phyloP scores from a whole-genome alignment of 2,329 filamentous ascomycete species.

The Aureobasidium leucospermi region DNA sequence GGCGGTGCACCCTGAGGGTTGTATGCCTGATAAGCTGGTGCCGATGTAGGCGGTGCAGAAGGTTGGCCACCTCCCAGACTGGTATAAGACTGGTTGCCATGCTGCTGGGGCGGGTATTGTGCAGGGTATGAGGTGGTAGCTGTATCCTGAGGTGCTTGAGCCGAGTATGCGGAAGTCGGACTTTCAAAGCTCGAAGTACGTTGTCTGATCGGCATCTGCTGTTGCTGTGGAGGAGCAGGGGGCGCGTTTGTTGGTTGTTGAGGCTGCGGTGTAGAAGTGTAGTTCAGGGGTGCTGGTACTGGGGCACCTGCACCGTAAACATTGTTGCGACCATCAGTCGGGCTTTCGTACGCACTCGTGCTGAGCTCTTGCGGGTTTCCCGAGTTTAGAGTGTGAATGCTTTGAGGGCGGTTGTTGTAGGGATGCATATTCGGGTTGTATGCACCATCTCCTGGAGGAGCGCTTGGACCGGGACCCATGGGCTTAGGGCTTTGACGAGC shows the following conservation, averaged over 20 bases:
- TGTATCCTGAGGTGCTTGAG: conserved; percentile 18
- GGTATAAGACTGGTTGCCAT: conserved; percentile 4
- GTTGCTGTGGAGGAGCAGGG: conserved; percentile 13
- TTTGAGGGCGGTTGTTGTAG: conserved; percentile 31
- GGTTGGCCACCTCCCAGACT: neutral
- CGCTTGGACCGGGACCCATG: conserved; percentile 17
- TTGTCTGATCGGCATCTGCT: conserved; percentile 18
- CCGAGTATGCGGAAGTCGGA: conserved; percentile 23
- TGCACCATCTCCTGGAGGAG: conserved; percentile 21
- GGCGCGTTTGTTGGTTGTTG: conserved; percentile 15
- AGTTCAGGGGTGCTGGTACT: conserved; percentile 6
- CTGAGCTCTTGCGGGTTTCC: conserved; percentile 41
- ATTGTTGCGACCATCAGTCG: conserved; percentile 37
- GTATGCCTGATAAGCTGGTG: conserved; percentile 19
- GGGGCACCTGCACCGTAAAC: conserved; percentile 16
- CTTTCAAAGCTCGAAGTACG: conserved; percentile 25
- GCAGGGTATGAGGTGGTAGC: neutral
- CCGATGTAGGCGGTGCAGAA: conserved; percentile 16
- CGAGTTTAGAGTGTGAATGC: conserved; percentile 31
- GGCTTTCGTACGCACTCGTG: conserved; percentile 40
- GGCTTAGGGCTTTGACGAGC: conserved; percentile 18
- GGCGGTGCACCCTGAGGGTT: conserved; percentile 14
- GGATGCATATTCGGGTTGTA: conserved; percentile 12
- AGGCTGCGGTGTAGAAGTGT: neutral
- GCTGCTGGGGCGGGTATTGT: conserved; percentile 14